These are phyloP conservation scores for Lentinula boryana DNA, from an alignment of 768 basidiomycete genomes.

Conservation along the genomic window DNA sequence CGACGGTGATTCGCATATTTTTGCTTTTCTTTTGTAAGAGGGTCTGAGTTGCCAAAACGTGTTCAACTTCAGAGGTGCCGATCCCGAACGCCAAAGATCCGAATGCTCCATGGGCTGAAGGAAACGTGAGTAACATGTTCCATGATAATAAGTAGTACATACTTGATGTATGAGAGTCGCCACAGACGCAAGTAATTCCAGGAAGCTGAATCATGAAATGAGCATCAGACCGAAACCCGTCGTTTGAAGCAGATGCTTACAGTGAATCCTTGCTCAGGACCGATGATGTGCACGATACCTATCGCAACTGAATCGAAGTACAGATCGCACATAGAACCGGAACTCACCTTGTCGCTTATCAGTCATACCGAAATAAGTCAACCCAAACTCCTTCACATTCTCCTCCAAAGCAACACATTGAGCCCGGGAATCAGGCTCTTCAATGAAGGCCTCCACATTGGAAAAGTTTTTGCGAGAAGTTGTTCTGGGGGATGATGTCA, in stretches of 20 bases:
- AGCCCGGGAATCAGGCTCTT: constrained; percentile 79
- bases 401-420: constrained; percentile 82
- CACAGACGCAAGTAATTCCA: constrained; percentile 81
- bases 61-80: constrained; percentile 91
- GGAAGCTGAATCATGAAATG: constrained; percentile 41
- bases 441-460: constrained; percentile 66
- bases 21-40: constrained; percentile 82
- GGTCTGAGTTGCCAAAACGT: constrained; percentile 90
- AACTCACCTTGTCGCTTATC: constrained; percentile 77
- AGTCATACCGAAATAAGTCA: constrained; percentile 89
- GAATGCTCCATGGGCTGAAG: constrained; percentile 82
- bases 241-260: constrained; percentile 25
- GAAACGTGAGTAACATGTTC: constrained; percentile 3
- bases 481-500: constrained; percentile 39
- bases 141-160: constrained; percentile 19
- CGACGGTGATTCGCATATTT: constrained; percentile 89
- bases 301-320: constrained; percentile 2
- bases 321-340: background rate
- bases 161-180: constrained; percentile 93
- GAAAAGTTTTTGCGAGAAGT: constrained; percentile 71
- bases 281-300: constrained; percentile 88
- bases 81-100: constrained; percentile 92
- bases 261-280: constrained; percentile 92
- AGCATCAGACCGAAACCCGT: background rate
- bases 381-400: constrained; percentile 86